These are phyloP conservation scores for Phlebiopsis flavidoalba DNA, from an alignment of 768 basidiomycete species.

Conservation along the genomic window DNA sequence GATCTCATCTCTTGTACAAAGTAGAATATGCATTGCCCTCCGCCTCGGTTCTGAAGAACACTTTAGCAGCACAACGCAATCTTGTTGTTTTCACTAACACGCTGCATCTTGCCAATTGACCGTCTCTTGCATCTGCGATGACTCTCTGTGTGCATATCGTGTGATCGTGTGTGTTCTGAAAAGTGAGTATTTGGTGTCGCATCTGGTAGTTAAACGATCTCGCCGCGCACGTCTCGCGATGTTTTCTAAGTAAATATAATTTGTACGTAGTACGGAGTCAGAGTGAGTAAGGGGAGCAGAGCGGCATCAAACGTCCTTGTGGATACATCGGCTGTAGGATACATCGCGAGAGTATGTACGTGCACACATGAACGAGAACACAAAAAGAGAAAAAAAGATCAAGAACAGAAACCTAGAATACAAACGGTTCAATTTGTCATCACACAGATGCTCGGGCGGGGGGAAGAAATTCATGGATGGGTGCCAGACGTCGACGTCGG, in stretches of 20 bases:
- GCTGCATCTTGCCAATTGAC: not conserved
- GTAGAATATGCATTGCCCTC: constrained; percentile 1
- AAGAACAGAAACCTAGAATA: not conserved
- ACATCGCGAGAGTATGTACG: not conserved
- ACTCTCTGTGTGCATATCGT: not conserved
- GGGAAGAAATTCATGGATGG: too few species aligned
- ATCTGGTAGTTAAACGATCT: too few species aligned
- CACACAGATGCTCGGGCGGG: not conserved
- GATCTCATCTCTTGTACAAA: not conserved
- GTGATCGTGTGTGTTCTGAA: too few species aligned
- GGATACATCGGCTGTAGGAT: not conserved
- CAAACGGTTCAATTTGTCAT: not conserved
- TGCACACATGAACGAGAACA: too few species aligned
- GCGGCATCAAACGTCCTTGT: not conserved
- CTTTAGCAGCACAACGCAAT: not conserved
- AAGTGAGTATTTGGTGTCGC: too few species aligned
- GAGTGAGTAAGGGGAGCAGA: too few species aligned
- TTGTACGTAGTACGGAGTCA: not conserved
- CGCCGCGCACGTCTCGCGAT: not conserved
- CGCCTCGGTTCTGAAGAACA: too few species aligned
- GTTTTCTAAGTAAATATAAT: not conserved
- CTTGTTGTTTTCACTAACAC: not conserved
- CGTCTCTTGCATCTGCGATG: not conserved
- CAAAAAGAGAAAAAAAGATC: not conserved
- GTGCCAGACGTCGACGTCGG: too few species aligned